Conservation (phyloP, 768 basidiomycete genomes). For the Suillus placidus region DNA sequence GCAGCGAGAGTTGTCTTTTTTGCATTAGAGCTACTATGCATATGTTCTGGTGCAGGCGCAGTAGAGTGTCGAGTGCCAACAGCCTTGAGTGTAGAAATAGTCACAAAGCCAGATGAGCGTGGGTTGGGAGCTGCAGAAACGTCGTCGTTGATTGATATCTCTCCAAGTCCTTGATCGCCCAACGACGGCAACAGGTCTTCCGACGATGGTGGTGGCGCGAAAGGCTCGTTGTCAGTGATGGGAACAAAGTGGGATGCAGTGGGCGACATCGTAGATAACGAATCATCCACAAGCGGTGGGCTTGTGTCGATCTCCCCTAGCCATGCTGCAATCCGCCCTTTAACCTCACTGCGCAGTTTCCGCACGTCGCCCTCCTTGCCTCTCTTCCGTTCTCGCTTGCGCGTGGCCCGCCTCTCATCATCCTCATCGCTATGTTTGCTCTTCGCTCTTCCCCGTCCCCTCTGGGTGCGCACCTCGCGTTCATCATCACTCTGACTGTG, state of each 20-base stretch:
- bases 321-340: slow-evolving; percentile 80
- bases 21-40: background rate
- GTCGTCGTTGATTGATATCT: slow-evolving; percentile 17
- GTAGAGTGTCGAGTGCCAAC: slow-evolving; percentile 8
- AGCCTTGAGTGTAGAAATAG: slow-evolving; percentile 56
- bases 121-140: slow-evolving; percentile 58
- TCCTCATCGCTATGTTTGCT: slow-evolving; percentile 31
- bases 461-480: slow-evolving; percentile 33
- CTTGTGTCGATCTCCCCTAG: slow-evolving; percentile 64
- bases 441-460: slow-evolving; percentile 29
- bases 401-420: slow-evolving; percentile 21
- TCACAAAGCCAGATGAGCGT: slow-evolving; percentile 76
- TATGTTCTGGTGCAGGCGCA: background rate
- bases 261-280: slow-evolving; percentile 37
- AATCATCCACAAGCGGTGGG: slow-evolving; percentile 48
- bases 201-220: slow-evolving; percentile 13
- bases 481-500: slow-evolving; percentile 35
- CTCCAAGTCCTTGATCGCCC: slow-evolving; percentile 11
- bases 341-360: slow-evolving; percentile 49
- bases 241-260: slow-evolving; percentile 30
- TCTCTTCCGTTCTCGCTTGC: slow-evolving; percentile 25
- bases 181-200: slow-evolving; percentile 25
- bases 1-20: background rate
- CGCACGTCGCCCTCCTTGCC: slow-evolving; percentile 41
- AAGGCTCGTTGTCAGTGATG: slow-evolving; percentile 27